Base-by-base conservation (phyloP, 345 rosid species). In the Excoecaria agallocha region DNA sequence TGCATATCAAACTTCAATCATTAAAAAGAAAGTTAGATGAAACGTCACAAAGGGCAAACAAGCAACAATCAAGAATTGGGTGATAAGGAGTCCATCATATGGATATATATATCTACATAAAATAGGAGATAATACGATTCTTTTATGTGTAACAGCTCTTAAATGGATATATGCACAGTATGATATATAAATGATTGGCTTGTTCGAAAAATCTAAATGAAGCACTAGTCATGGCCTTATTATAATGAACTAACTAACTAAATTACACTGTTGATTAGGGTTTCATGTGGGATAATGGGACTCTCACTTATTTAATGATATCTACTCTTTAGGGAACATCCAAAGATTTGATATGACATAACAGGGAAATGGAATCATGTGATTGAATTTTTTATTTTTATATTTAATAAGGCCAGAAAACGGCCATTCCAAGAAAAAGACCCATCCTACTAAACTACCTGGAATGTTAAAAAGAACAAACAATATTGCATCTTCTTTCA, bases 241-340 rank as follows among this genome's bases (percentile, higher is more conserved):
- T 37, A n/a, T 67, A 57, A 66, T 62, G 19, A 66, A 66, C 65
- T 66, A 68, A 61, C 50, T 60, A 39, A 61, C 41, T 61, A 25
- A 2, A 63, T 73, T 69, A 52, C 64, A 81, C 76, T 69, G 77
- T 75, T 71, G 19, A n/a, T 72, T 45, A 79, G 76, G 79, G 79
- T 75, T 81, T 43, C 71, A 59, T 80, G 82, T 74, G 80, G 65
- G 6, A 1, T 8, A 67, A 64, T 72, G 69, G 63, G 60, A 60
- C 67, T 65, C 46, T 19, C 69, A 71, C 56, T 49, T 76, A 73
- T 72, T 74, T 67, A 69, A 82, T 74, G 68, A 69, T 72, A 76
- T 76, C 73, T 66, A 73, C 77, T 64, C 69, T 65, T 78, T 71
- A 43, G 80, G 85, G 81, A 57, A 78, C 84, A 80, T 46, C 20